Base-by-base conservation (phyloP, 2,329 filamentous ascomycete genomes). In the Xylaria sp. region DNA sequence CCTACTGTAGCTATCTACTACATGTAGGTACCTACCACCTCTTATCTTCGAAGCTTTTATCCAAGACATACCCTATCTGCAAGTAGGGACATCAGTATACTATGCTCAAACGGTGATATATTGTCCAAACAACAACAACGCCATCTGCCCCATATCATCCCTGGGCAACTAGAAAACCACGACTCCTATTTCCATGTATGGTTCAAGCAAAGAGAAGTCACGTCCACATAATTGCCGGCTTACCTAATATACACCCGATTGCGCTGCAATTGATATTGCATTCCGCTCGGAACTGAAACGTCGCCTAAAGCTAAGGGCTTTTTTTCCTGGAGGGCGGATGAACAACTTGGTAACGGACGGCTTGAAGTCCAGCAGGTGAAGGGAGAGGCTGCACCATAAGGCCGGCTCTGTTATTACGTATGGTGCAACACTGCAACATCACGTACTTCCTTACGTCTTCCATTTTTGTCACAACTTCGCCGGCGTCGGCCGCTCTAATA, bases 61-160 rank as follows among this genome's bases (percentile, higher is more conserved):
- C 34, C 34, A 37, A 37, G 34, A 9, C 4, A 37, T 37, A 37
- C 15, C 12, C 39, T 41, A 41, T 12, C 12, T 41, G 10, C 34
- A 37, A 37, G 34, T 37, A 9, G 34, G 34, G 34, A 15, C 28
- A 28, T 28, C 28, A 28, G 28, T 41, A 12, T 56, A 41, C 54
- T 56, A 28, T 28, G 28, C 54, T 56, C 54, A 23, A 56, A 56
- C 54, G 5, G 52, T 37, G 52, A 55, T 37, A 37, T 55, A 55
- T 55, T 10, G 8, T 13, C 32, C 54, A 39, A 58, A 44, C 48
- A 62, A 60, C 58, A 52, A 25, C 58, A 28, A 61, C n/a, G 9
- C 23, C 44, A 39, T 5, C 56, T 28, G 44, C 37, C 13, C 20
- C 15, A 9, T 37, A 9, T 37, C 34, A 37, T 10, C 18, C 41